Evolutionary conservation across 2,329 filamentous ascomycete genomes (phyloP).

Genomic region (Bipolaris cookei): DNA sequence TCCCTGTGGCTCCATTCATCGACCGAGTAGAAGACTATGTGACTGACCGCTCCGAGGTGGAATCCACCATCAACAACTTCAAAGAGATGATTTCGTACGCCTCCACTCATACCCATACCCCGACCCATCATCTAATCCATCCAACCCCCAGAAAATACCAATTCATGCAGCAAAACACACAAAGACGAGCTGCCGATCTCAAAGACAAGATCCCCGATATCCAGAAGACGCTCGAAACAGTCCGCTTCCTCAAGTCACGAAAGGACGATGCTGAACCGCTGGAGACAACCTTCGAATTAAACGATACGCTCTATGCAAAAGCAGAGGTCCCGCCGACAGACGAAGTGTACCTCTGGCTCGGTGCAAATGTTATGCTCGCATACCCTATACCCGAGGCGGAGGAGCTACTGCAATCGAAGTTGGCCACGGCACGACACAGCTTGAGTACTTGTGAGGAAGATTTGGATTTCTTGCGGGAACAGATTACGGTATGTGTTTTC

Average conservation of each 20-base stretch:
- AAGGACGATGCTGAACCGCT: constrained; percentile 74
- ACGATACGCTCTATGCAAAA: constrained; percentile 92
- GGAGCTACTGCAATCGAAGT: constrained; percentile 75
- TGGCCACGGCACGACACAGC: constrained; percentile 78
- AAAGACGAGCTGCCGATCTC: constrained; percentile 78
- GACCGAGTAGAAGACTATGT: constrained; percentile 77
- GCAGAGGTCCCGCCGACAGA: constrained; percentile 81
- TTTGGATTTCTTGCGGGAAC: constrained; percentile 90
- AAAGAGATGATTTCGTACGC: constrained; percentile 90
- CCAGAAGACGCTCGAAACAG: constrained; percentile 91
- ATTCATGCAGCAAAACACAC: constrained; percentile 97
- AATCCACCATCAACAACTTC: constrained; percentile 80
- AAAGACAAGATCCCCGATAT: constrained; percentile 98
- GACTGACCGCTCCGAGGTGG: constrained; percentile 76
- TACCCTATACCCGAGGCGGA: constrained; percentile 91
- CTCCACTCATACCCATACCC: not conserved
- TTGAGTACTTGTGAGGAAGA: constrained; percentile 93
- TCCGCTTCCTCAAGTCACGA: constrained; percentile 79
- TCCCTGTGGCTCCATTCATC: constrained; percentile 18
- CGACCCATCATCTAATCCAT: constrained; percentile 15
- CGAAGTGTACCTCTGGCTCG: constrained; percentile 97
- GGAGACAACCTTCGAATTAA: constrained; percentile 93
- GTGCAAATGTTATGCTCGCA: constrained; percentile 96
- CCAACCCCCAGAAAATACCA: constrained; percentile 83
- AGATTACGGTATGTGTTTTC: constrained; percentile 75